Conservation (phyloP, 345 rosid species). For the Syzygium grande region DNA sequence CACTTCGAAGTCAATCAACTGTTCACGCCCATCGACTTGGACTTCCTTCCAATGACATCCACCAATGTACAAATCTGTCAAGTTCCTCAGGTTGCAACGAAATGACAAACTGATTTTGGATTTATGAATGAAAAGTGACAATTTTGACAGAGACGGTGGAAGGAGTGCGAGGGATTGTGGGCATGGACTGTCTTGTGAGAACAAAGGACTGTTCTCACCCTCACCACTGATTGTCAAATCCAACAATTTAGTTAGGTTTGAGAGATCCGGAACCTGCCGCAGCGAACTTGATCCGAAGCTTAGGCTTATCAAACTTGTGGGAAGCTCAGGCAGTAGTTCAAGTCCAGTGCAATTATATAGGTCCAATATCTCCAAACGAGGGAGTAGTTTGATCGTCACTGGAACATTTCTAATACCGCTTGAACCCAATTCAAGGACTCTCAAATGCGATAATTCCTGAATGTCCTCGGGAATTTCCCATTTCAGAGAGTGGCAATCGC, state of each 20-base stretch:
- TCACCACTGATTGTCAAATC: fast-evolving
- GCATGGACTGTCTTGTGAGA: neutral
- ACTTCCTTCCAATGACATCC: neutral
- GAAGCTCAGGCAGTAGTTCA: neutral
- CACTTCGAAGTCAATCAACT: neutral
- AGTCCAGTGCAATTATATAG: fast-evolving
- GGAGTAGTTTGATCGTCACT: fast-evolving
- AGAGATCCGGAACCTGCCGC: fast-evolving
- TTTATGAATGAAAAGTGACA: neutral
- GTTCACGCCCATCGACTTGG: neutral
- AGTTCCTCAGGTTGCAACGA: neutral
- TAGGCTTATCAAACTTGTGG: neutral
- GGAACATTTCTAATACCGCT: fast-evolving
- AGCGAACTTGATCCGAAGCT: neutral
- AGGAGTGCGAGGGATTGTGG: fast-evolving
- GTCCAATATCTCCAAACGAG: neutral
- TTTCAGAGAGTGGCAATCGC: fast-evolving
- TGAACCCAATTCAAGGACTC: fast-evolving
- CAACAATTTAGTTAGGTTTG: fast-evolving
- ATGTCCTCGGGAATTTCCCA: neutral
- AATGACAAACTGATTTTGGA: neutral
- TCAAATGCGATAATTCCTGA: neutral
- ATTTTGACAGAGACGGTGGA: neutral
- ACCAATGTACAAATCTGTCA: fast-evolving
- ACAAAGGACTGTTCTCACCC: fast-evolving